These are phyloP conservation scores for Nidula niveotomentosa DNA, from an alignment of 1,284 basidiomycete genomes.

Conservation along the genomic window DNA sequence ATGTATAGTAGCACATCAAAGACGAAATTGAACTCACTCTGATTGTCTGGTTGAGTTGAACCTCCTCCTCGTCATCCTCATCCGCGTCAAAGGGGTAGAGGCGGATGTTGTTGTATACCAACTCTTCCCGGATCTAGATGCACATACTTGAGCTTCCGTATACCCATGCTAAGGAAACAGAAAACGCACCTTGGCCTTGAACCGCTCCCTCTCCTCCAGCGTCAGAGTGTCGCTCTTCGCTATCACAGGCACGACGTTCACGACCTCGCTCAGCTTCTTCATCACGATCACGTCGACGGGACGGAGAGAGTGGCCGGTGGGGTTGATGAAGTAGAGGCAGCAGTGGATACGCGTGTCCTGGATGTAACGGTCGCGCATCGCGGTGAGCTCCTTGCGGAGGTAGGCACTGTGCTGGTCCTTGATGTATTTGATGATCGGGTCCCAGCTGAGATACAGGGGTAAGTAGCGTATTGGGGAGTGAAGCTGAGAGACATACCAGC, in stretches of 20 bases:
- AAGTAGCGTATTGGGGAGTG: background rate
- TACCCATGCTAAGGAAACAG: background rate
- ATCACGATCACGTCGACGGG: constrained; percentile 98
- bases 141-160: background rate
- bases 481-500: constrained; percentile 65
- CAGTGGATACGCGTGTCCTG: constrained; percentile 99
- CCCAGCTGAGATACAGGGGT: constrained; percentile 68
- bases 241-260: constrained; percentile 98
- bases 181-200: constrained; percentile 81
- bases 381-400: constrained; percentile 97
- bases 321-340: constrained; percentile 98
- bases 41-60: constrained; percentile 89
- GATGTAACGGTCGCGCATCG: constrained; percentile 98
- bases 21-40: constrained; percentile 53
- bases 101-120: constrained; percentile 92
- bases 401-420: constrained; percentile 99
- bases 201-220: constrained; percentile 87
- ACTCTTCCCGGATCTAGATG: constrained; percentile 85
- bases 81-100: constrained; percentile 98
- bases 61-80: constrained; percentile 92
- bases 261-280: constrained; percentile 98
- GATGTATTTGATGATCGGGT: constrained; percentile 98
- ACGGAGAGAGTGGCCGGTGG: constrained; percentile 90
- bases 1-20: background rate
- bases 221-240: constrained; percentile 98